Evolutionary conservation across 441 rosid genomes (phyloP).

Genomic region (Aquilaria agallochum): DNA sequence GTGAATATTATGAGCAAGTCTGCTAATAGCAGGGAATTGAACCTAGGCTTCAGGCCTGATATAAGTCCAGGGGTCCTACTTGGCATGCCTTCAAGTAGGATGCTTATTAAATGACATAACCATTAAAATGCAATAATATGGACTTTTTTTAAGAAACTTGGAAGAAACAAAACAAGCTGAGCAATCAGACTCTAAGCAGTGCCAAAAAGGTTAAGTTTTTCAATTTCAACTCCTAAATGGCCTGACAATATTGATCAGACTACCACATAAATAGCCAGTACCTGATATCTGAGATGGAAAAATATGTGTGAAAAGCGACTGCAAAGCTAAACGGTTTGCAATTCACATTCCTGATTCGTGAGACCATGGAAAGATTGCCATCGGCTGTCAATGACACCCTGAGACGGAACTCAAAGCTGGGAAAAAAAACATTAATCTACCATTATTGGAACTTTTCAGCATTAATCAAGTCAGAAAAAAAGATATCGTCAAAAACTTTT

Average conservation of each 20-base stretch:
- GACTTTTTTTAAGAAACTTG: background rate
- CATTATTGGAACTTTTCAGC: background rate
- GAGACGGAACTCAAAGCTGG: constrained; percentile 74
- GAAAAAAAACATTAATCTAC: constrained; percentile 6
- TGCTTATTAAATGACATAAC: background rate
- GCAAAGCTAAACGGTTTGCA: constrained; percentile 61
- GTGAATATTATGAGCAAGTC: too few relatives aligned
- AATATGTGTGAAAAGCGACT: constrained; percentile 58
- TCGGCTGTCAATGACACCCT: constrained; percentile 52
- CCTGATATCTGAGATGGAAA: constrained; percentile 70
- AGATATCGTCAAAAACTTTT: background rate
- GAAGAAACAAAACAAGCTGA: background rate
- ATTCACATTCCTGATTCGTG: constrained; percentile 66
- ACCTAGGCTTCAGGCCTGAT: too few relatives aligned
- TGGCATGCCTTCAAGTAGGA: too few relatives aligned
- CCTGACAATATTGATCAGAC: too few relatives aligned
- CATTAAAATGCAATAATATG: background rate
- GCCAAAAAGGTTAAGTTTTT: too few relatives aligned
- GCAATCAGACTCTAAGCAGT: background rate
- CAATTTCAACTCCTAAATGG: background rate
- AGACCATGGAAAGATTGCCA: constrained; percentile 50
- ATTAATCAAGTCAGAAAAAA: background rate
- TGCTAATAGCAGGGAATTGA: too few relatives aligned
- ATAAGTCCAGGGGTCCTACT: too few relatives aligned
- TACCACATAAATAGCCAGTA: constrained; percentile 10